Conservation (phyloP, 1,139 yeast species). For the Casaregolazyma suthepensis region DNA sequence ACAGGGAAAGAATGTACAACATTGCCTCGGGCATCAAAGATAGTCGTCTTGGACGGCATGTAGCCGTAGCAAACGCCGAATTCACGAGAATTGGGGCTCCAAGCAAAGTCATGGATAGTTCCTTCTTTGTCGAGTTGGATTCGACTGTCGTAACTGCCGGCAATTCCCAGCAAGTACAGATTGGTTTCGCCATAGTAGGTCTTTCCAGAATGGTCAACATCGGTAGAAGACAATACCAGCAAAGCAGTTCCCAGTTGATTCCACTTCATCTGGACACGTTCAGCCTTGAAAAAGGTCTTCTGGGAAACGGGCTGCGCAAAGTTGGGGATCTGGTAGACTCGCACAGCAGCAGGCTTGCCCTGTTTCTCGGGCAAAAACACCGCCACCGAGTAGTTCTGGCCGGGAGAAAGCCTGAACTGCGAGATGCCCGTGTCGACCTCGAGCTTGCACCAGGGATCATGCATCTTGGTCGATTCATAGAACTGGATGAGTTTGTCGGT, state of each 20-base stretch:
- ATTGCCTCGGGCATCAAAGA: constrained; percentile 93
- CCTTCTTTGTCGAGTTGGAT: constrained; percentile 87
- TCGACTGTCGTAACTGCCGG: constrained; percentile 87
- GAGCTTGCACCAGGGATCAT: constrained; percentile 56
- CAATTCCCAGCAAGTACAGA: constrained; percentile 81
- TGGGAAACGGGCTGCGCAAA: constrained; percentile 76
- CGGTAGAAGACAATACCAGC: constrained; percentile 89
- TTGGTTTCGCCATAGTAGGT: constrained; percentile 97
- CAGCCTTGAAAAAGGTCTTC: constrained; percentile 92
- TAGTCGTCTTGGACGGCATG: constrained; percentile 96
- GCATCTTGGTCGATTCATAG: constrained; percentile 50
- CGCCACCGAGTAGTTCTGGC: constrained; percentile 87
- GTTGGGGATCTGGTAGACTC: constrained; percentile 67
- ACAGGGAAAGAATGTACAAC: constrained; percentile 77
- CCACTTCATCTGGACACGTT: constrained; percentile 89
- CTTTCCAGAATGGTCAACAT: constrained; percentile 89
- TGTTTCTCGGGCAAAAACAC: constrained; percentile 80
- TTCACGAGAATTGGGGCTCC: constrained; percentile 96
- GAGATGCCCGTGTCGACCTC: constrained; percentile 46
- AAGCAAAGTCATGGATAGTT: constrained; percentile 93
- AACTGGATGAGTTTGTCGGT: constrained; percentile 56
- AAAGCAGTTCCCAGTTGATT: constrained; percentile 90
- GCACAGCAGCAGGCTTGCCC: constrained; percentile 76
- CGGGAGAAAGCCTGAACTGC: constrained; percentile 72
- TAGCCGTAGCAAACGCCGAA: constrained; percentile 96